Conservation (phyloP, 2,329 filamentous ascomycete genomes). For the Corniculantispora saksenae region DNA sequence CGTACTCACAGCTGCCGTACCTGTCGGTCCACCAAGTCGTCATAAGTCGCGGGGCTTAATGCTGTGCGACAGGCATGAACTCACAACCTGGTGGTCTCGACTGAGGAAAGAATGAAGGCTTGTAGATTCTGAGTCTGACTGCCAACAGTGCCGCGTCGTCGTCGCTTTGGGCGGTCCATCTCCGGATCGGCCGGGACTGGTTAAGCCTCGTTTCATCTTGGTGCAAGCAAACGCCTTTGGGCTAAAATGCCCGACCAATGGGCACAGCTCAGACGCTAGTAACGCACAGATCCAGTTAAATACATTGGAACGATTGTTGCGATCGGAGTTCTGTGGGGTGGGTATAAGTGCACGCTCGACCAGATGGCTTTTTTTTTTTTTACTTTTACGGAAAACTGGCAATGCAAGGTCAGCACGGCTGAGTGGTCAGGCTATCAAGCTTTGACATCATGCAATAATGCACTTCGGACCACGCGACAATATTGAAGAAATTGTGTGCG, state of each 20-base stretch:
- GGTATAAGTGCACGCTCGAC: background rate
- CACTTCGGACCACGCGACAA: background rate
- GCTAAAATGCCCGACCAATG: background rate
- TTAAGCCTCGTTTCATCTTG: background rate
- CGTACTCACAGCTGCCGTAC: background rate
- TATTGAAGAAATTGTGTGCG: background rate
- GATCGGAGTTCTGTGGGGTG: background rate
- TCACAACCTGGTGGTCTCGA: background rate
- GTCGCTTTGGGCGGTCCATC: background rate
- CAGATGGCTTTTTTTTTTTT: background rate
- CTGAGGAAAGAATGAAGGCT: background rate
- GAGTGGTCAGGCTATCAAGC: too few species aligned
- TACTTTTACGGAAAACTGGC: background rate
- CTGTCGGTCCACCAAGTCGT: background rate
- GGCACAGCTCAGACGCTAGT: background rate
- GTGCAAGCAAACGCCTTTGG: background rate
- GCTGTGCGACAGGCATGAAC: too few species aligned
- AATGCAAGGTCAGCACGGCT: too few species aligned
- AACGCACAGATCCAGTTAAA: background rate
- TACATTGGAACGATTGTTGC: background rate
- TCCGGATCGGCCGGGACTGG: slow-evolving; percentile 15
- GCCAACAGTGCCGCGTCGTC: background rate
- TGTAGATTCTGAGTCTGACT: background rate
- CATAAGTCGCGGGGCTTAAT: background rate
- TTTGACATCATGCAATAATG: background rate